A percentile compares a stretch with the other conserved stretches of the same genome.
These are phyloP conservation scores for Lomentospora prolificans DNA, from an alignment of 2,329 filamentous ascomycete species.

Conservation along the genomic window DNA sequence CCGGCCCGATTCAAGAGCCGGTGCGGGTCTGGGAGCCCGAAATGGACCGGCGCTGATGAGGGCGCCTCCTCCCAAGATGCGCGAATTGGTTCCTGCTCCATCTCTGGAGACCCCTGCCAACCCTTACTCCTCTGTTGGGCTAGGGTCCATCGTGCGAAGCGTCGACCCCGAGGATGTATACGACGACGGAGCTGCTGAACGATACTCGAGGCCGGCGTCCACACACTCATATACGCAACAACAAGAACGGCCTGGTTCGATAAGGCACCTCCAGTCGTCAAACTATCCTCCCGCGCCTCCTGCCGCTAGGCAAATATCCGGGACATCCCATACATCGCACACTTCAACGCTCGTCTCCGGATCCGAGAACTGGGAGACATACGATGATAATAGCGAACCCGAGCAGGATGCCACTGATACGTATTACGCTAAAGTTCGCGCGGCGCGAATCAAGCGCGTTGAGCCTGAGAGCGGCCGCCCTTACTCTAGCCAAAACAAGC, in stretches of 20 bases:
- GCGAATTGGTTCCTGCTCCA: slow-evolving; percentile 53
- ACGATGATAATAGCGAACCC: slow-evolving; percentile 72
- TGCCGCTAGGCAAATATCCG: slow-evolving; percentile 50
- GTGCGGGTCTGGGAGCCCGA: slow-evolving; percentile 26
- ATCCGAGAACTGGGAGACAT: slow-evolving; percentile 97
- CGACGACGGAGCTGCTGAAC: slow-evolving; percentile 41
- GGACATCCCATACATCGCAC: slow-evolving; percentile 56
- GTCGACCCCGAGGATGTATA: slow-evolving; percentile 78
- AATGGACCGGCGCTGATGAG: slow-evolving; percentile 46
- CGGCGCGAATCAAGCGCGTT: slow-evolving; percentile 55
- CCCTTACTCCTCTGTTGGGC: slow-evolving; percentile 36
- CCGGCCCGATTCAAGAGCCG: slow-evolving; percentile 29
- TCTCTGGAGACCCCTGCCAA: slow-evolving; percentile 41
- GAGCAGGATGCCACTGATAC: slow-evolving; percentile 66
- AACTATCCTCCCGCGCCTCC: slow-evolving; percentile 32
- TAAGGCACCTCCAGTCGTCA: slow-evolving; percentile 27
- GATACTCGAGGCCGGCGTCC: not conserved
- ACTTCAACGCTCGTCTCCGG: slow-evolving; percentile 69
- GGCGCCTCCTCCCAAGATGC: slow-evolving; percentile 84
- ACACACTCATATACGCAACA: slow-evolving; percentile 20
- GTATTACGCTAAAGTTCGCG: slow-evolving; percentile 71
- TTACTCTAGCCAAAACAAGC: slow-evolving; percentile 38
- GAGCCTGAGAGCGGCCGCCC: slow-evolving; percentile 36
- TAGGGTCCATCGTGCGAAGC: slow-evolving; percentile 45
- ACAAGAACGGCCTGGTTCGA: slow-evolving; percentile 31